Percentiles rank a stretch among this genome's conserved stretches.
Conservation (phyloP, 257 asterid species). For the Solanum megistacrolobum region DNA sequence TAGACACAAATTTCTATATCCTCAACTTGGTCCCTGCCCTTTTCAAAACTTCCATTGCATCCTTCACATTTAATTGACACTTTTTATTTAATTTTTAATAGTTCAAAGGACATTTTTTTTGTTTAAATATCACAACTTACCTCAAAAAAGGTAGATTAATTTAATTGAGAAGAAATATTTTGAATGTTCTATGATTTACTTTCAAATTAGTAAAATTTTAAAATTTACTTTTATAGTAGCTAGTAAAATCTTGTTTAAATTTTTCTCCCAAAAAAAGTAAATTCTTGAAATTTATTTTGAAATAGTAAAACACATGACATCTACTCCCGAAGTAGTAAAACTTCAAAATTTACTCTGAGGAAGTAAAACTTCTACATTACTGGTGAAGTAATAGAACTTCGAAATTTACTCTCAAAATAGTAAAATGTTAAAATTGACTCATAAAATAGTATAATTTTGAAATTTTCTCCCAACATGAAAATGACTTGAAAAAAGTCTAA, state of each 20-base stretch:
- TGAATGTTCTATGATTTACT: neutral
- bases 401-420: neutral
- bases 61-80: too few species aligned
- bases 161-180: neutral
- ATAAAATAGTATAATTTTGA: too few species aligned
- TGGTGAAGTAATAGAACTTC: neutral
- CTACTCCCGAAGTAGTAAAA: neutral
- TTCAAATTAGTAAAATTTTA: too few species aligned
- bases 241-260: too few species aligned
- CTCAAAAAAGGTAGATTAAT: too few species aligned
- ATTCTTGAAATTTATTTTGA: neutral
- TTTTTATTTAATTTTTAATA: too few species aligned
- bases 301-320: neutral
- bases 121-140: neutral
- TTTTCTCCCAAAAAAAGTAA: too few species aligned
- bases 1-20: neutral
- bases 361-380: neutral
- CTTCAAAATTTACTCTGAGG: neutral
- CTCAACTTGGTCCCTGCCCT: neutral
- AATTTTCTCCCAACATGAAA: neutral
- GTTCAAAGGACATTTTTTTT: neutral
- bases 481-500: too few species aligned
- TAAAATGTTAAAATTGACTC: too few species aligned
- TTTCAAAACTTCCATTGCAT: neutral
- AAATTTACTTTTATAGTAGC: too few species aligned